These are phyloP conservation scores for Yamadazyma pseudoaaseri DNA, from an alignment of 1,139 yeast species.

Conservation along the genomic window DNA sequence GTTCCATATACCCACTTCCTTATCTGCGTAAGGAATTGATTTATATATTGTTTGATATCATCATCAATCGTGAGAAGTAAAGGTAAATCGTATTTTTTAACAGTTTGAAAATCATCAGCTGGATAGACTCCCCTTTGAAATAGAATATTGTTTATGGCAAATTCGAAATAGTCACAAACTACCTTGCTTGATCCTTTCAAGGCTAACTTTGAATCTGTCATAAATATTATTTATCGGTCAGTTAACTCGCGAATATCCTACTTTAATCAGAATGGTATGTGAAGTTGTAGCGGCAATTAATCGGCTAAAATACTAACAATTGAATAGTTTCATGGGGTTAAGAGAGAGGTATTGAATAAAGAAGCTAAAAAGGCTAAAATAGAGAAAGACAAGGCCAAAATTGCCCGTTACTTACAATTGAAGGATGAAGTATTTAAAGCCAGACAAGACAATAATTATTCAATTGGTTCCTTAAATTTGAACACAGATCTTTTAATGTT, in stretches of 20 bases:
- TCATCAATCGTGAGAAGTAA: slow-evolving; percentile 73
- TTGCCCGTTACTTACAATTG: slow-evolving; percentile 51
- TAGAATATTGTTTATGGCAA: slow-evolving; percentile 73
- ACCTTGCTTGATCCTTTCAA: slow-evolving; percentile 75
- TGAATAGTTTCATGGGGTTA: slow-evolving; percentile 64
- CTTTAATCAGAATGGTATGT: slow-evolving; percentile 4
- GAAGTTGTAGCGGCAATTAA: neutral
- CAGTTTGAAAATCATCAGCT: slow-evolving; percentile 78
- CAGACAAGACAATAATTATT: slow-evolving; percentile 31
- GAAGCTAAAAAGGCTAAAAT: slow-evolving; percentile 58
- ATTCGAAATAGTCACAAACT: slow-evolving; percentile 83
- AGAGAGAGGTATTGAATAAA: slow-evolving; percentile 54
- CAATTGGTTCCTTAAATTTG: slow-evolving; percentile 42
- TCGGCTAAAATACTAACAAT: slow-evolving; percentile 9
- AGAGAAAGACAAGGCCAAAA: slow-evolving; percentile 52
- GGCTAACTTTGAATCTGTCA: slow-evolving; percentile 43
- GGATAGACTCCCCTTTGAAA: slow-evolving; percentile 93
- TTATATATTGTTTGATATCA: slow-evolving; percentile 70
- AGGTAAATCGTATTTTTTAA: slow-evolving; percentile 78
- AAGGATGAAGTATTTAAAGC: slow-evolving; percentile 40
- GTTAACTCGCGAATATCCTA: slow-evolving; percentile 2
- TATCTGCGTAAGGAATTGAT: slow-evolving; percentile 68
- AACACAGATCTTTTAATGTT: slow-evolving; percentile 53
- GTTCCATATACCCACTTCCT: slow-evolving; percentile 80
- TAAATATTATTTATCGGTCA: slow-evolving; percentile 1